Evolutionary conservation across 345 rosid species (phyloP).

Genomic region (Pugionium cornutum): DNA sequence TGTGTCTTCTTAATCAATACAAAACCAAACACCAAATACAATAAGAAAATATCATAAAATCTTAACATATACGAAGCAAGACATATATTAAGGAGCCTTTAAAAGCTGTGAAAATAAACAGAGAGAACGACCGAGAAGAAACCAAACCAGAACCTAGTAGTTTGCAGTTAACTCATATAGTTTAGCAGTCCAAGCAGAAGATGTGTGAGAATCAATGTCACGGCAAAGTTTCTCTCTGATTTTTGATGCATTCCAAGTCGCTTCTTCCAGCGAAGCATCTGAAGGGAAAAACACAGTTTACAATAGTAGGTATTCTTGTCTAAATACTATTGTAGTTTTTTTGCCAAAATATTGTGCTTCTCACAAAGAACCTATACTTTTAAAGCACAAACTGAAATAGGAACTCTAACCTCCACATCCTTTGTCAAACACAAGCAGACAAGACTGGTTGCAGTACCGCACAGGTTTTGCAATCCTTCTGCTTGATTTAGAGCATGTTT

Average conservation of each 20-base stretch:
- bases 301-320: background rate
- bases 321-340: slow-evolving; percentile 4
- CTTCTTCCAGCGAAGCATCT: slow-evolving; percentile 64
- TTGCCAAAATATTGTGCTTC: slow-evolving; percentile 8
- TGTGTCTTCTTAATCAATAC: too few species aligned
- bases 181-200: slow-evolving; percentile 50
- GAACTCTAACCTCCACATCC: slow-evolving; percentile 56
- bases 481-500: slow-evolving; percentile 55
- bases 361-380: slow-evolving; percentile 1
- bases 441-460: slow-evolving; percentile 42
- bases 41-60: too few species aligned
- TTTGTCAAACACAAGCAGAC: slow-evolving; percentile 64
- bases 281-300: slow-evolving; percentile 18
- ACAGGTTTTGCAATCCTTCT: slow-evolving; percentile 69
- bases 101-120: slow-evolving; percentile 21
- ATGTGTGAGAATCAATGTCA: slow-evolving; percentile 56
- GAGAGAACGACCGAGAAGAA: background rate
- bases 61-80: too few species aligned
- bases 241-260: slow-evolving; percentile 67
- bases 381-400: slow-evolving; percentile 8
- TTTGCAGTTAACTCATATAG: slow-evolving; percentile 53
- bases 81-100: background rate
- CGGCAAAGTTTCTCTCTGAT: slow-evolving; percentile 59
- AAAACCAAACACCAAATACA: too few species aligned
- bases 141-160: slow-evolving; percentile 50